Evolutionary conservation across 257 asterid genomes (phyloP).

Genomic region (Schizonepeta tenuifolia): DNA sequence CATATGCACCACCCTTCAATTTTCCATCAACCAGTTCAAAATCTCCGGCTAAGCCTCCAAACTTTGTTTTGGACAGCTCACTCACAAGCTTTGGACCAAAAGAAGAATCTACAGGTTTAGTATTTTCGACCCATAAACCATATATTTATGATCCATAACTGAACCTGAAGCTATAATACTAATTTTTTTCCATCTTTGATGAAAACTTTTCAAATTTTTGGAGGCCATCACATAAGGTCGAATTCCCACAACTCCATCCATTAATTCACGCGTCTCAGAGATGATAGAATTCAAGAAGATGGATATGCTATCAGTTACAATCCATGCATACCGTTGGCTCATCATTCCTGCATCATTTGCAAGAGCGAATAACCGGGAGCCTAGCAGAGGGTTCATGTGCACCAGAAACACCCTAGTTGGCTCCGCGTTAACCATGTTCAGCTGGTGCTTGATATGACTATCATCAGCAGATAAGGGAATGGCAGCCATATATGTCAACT

Average conservation of each 20-base stretch:
- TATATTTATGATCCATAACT: slow-evolving; percentile 42
- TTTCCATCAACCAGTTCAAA: slow-evolving; percentile 42
- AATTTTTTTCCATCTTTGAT: slow-evolving; percentile 49
- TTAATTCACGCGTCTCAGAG: slow-evolving; percentile 37
- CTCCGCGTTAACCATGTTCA: slow-evolving; percentile 17
- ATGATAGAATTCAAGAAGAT: slow-evolving; percentile 42
- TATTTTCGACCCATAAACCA: slow-evolving; percentile 62
- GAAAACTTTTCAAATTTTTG: slow-evolving; percentile 32
- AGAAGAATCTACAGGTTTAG: slow-evolving; percentile 22
- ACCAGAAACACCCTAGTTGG: slow-evolving; percentile 49
- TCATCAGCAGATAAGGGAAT: slow-evolving; percentile 35
- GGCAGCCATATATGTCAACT: slow-evolving; percentile 18
- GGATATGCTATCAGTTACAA: slow-evolving; percentile 52
- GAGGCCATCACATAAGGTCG: slow-evolving; percentile 47
- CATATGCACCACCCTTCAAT: slow-evolving; percentile 33
- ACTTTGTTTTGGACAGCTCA: slow-evolving; percentile 35
- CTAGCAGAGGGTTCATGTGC: slow-evolving; percentile 45
- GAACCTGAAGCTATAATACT: slow-evolving; percentile 7
- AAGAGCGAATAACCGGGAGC: slow-evolving; percentile 37
- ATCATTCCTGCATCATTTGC: slow-evolving; percentile 43
- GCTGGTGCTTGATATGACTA: slow-evolving; percentile 23
- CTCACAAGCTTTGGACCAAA: slow-evolving; percentile 41
- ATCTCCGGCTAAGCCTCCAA: slow-evolving; percentile 51
- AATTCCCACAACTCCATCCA: slow-evolving; percentile 69
- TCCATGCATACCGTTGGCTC: slow-evolving; percentile 61